Base-by-base conservation (phyloP, 1,284 basidiomycete genomes). In the Thelephora terrestris region DNA sequence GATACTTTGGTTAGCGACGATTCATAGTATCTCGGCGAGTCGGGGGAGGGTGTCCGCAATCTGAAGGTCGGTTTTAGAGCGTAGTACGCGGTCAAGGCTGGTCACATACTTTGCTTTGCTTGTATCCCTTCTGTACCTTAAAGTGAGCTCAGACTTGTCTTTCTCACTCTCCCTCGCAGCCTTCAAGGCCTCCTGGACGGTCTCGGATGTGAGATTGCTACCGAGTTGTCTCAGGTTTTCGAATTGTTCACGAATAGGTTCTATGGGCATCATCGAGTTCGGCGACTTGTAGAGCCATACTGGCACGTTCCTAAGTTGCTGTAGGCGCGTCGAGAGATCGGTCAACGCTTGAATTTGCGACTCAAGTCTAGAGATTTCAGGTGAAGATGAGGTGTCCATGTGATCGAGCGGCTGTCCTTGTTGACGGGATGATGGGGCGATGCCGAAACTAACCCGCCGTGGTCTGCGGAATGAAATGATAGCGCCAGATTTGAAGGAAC, bases 1-100 rank as follows among this genome's bases (percentile, higher is more conserved):
- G 60, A 62, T 21, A 62, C 59, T 37, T 62, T 67, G 39, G 57
- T 64, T 52, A 65, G 71, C 50, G 67, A 65, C 3, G 68, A 65
- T 25, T 74, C 64, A 53, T 77, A 80, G 0, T 77, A 75, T 49
- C 75, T 73, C 5, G 81, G 78, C 2, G 79, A 81, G 24, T 72
- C 74, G 6, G 79, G 79, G 4, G 75, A 74, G n/a, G 69, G 70
- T 3, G 70, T 68, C 7, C 73, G 70, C 55, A 78, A 29, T 12
- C 17, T 36, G 24, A 21, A 43, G 20, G 14, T 5, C 14, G 4
- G 3, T 17, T 7, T 18, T 14, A 6, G 47, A 35, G 9, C 14
- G 3, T 40, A 34, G 21, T 4, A 35, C 32, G 29, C 23, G 35
- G 32, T 38, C 47, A 32, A 42, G 48, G 32, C 37, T 39, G 50